Base-by-base conservation (phyloP, 1,284 basidiomycete genomes). In the Naganishia albida region DNA sequence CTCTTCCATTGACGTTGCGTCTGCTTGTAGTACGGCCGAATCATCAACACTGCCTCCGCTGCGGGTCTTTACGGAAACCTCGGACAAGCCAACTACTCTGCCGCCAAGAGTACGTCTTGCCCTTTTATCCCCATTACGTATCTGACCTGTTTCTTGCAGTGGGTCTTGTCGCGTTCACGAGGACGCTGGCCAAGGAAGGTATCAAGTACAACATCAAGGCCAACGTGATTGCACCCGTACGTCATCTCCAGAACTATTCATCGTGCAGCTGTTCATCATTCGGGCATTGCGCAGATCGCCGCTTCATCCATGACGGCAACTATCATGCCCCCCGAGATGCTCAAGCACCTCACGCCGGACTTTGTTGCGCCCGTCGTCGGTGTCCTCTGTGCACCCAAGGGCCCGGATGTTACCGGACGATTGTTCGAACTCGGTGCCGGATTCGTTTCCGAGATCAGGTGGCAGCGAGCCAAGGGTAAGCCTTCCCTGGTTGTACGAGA, bases 361-460 rank as follows among this genome's bases (percentile, higher is more conserved):
- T 93, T 89, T 70, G 89, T 99, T 53, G 93, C 93, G 1, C 94
- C 96, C 2, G 88, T 99, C 68, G 92, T 97, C 52, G 87, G 85
- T 28, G 89, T 80, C 38, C 74, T 83, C 26, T 78, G 75, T 28
- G 75, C 77, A n/a, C 74, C 72, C 66, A 76, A 76, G 60, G 88
- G 88, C 4, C 88, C 89, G 18, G 86, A 94, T 66, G 88, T 90
- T 1, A 88, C 85, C 49, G 96, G 96, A 30, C 87, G 88, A 72
- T 83, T 95, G 44, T 98, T 95, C 72, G 95, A 99, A 81, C 85
- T 94, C 44, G 96, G 94, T 49, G 96, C 91, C 54, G 96, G 95
- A 13, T 99, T 88, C 78, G 84, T 93, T 67, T 90, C 93, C 7
- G 91, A 95, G 79, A 84, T 98, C 65, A 86, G 96, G 69, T 97